Percentiles rank a stretch among this genome's conserved stretches.
These are phyloP conservation scores for Suillus tomentosus DNA, from an alignment of 768 basidiomycete species.

Conservation along the genomic window DNA sequence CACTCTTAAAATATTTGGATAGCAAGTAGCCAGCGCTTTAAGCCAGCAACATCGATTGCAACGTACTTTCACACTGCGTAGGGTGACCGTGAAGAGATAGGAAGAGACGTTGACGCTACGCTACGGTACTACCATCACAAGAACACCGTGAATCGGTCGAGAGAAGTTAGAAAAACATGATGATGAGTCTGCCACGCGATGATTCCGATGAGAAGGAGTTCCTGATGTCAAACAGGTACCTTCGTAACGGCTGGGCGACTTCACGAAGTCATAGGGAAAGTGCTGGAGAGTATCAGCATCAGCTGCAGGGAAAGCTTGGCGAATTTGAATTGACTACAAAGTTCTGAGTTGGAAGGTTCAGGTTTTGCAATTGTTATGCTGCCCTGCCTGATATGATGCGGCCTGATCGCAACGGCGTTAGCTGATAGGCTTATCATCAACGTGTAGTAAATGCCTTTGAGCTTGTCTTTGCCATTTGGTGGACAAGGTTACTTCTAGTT, in stretches of 20 bases:
- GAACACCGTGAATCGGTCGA: slow-evolving; percentile 23
- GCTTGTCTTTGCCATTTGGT: background rate
- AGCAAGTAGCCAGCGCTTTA: background rate
- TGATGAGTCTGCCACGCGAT: slow-evolving; percentile 28
- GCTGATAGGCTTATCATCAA: background rate
- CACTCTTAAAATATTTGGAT: background rate
- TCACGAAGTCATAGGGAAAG: slow-evolving; percentile 12
- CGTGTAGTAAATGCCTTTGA: slow-evolving; percentile 1
- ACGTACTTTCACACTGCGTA: background rate
- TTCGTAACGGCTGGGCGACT: slow-evolving; percentile 8
- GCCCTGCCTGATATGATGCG: background rate
- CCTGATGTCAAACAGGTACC: slow-evolving; percentile 12
- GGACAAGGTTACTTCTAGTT: background rate
- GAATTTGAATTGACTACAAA: background rate
- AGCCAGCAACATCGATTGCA: background rate
- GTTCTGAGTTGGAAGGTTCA: background rate
- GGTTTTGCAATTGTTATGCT: background rate
- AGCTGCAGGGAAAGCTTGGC: slow-evolving; percentile 5
- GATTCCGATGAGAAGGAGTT: slow-evolving; percentile 27
- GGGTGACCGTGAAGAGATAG: background rate
- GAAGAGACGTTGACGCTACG: background rate
- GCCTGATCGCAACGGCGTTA: background rate
- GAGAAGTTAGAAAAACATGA: slow-evolving; percentile 6
- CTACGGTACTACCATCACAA: slow-evolving; percentile 25
- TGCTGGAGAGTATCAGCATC: slow-evolving; percentile 18